A percentile compares a stretch with the other conserved stretches of the same genome.
Evolutionary conservation across 2,329 filamentous ascomycete genomes (phyloP).

Genomic region (Beauveria medogensis): DNA sequence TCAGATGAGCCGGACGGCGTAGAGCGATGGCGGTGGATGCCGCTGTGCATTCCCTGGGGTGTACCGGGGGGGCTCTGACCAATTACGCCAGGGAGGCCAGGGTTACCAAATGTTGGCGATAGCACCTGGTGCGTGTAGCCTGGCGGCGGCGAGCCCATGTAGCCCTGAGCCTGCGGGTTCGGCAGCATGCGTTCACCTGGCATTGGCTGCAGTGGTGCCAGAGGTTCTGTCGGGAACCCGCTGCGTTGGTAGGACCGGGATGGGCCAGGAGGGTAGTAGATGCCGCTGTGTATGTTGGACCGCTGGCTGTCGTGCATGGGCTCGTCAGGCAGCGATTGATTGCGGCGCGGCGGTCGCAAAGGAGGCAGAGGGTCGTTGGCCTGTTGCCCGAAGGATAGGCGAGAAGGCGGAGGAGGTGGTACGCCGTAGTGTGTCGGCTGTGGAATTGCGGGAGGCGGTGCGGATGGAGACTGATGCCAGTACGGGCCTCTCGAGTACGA

Average conservation of each 20-base stretch:
- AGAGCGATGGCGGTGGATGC: conserved; percentile 28
- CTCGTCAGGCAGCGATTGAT: conserved; percentile 27
- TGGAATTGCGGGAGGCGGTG: conserved; percentile 19
- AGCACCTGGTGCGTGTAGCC: conserved; percentile 25
- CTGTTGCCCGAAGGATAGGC: conserved; percentile 29
- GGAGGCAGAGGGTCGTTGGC: conserved; percentile 30
- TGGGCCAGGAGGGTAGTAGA: conserved; percentile 25
- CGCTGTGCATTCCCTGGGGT: conserved; percentile 22
- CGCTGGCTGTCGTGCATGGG: conserved; percentile 23
- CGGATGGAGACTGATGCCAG: conserved; percentile 26
- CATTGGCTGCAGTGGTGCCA: conserved; percentile 23
- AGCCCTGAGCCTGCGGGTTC: conserved; percentile 24
- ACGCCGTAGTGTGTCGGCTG: conserved; percentile 19
- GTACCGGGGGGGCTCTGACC: conserved; percentile 29
- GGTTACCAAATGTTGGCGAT: conserved; percentile 30
- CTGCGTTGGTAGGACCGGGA: conserved; percentile 24
- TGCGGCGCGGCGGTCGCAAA: conserved; percentile 29
- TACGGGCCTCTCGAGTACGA: conserved; percentile 23
- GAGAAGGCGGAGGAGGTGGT: conserved; percentile 16
- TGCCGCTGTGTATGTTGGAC: conserved; percentile 17
- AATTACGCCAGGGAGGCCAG: conserved; percentile 22
- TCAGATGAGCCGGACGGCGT: conserved; percentile 31
- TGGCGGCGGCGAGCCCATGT: conserved; percentile 27
- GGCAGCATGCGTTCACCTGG: conserved; percentile 27
- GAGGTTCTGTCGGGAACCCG: conserved; percentile 23